These are phyloP conservation scores for Filosporella fistucella DNA, from an alignment of 495 filamentous ascomycete genomes.

Conservation along the genomic window DNA sequence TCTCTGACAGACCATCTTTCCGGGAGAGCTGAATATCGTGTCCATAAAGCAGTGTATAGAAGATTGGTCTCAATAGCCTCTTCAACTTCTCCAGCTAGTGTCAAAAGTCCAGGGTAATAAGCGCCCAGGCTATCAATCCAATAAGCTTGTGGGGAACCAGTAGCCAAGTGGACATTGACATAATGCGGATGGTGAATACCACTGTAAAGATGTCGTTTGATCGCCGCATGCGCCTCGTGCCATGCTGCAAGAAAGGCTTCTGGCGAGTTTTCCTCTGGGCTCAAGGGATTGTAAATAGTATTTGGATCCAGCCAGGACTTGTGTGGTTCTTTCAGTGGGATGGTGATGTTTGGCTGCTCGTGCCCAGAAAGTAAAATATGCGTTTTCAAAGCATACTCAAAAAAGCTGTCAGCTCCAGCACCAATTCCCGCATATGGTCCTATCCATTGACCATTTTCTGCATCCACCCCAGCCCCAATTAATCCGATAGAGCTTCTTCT, in stretches of 20 bases:
- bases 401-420: conserved; percentile 95
- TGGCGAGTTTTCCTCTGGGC: conserved; percentile 62
- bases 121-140: conserved; percentile 96
- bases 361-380: conserved; percentile 80
- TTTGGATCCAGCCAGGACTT: conserved; percentile 48
- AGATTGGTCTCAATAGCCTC: conserved; percentile 87
- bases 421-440: conserved; percentile 85
- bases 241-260: conserved; percentile 79
- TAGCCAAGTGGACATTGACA: conserved; percentile 81
- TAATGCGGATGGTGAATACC: conserved; percentile 76
- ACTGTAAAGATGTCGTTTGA: conserved; percentile 83
- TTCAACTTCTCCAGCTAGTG: conserved; percentile 79
- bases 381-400: conserved; percentile 94
- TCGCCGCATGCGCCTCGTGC: conserved; percentile 78
- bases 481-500: conserved; percentile 79
- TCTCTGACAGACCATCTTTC: conserved; percentile 88
- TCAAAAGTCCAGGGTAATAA: conserved; percentile 90
- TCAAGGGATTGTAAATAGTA: conserved; percentile 51
- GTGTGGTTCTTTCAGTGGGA: conserved; percentile 18
- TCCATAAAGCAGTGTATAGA: conserved; percentile 90
- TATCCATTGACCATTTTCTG: conserved; percentile 87
- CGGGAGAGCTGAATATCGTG: conserved; percentile 83
- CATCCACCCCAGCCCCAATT: conserved; percentile 90
- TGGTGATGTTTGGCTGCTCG: conserved; percentile 42
- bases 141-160: conserved; percentile 71